Evolutionary conservation across 2,329 filamentous ascomycete species (phyloP), one percentile per base, ranked within the genome.

Genomic region (Aspergillus ustus): DNA sequence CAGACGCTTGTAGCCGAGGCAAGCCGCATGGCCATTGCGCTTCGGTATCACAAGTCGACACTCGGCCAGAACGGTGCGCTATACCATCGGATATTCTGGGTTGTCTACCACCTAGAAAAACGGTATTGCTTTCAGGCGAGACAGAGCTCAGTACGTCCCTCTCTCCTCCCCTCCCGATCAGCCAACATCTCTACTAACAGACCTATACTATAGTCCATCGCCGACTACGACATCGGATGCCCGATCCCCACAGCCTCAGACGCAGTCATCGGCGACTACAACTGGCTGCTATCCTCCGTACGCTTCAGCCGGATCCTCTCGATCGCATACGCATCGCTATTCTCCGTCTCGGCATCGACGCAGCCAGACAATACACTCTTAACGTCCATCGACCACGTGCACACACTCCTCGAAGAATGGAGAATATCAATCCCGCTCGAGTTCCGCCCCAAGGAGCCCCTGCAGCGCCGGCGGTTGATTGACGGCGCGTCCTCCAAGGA

Each of bases 71-170:
- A 64, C 44, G 51, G 64, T 1, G n/a, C 44, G 62, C 37, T 60
- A 25, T 60, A 62, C 13, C 65, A 71, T 29, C 66, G 70, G 45
- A 73, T 73, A 0, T 81, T 81, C 55, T 81, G 78, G 78, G 74
- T 77, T 0, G 68, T 80, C 17, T 80, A 80, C 55, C 66, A 67
- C 9, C 45, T 80, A 19, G 79, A 81, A 51, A 80, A 80, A 52
- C 68, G 69, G 7, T 61, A 63, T 0, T 72, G 66, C 31, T 78
- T 80, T 53, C 68, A 70, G 34, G 65, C 63, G 7, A 67, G 72
- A 4, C 69, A 65, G 22, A 70, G 65, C 52, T 79, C 78, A 13
- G 74, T 78, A 52, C 63, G 73, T 68, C 19, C 19, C 11, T 11
- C 29, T 31, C 22, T 29, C 3, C 3, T 31, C 5, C 7, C 9